Percentiles rank a stretch among this genome's conserved stretches.
Conservation (phyloP, 352 stramenopile genomes). For the Phytophthora citrophthora region DNA sequence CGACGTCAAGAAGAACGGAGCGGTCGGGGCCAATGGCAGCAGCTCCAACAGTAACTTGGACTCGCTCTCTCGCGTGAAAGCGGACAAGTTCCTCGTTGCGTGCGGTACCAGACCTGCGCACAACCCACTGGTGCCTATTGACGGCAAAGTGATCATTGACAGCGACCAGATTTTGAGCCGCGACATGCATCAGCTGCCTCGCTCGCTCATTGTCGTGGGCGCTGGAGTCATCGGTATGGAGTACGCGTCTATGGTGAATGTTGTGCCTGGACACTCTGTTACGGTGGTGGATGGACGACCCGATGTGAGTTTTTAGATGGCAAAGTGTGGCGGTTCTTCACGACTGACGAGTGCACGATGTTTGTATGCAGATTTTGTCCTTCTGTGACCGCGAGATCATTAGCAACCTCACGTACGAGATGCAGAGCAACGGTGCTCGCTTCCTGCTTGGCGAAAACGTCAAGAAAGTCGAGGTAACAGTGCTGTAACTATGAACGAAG, state of each 20-base stretch:
- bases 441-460: constrained; percentile 87
- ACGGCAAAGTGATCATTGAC: constrained; percentile 85
- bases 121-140: constrained; percentile 77
- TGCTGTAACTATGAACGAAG: neutral
- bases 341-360: neutral
- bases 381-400: constrained; percentile 90
- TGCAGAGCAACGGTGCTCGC: constrained; percentile 88
- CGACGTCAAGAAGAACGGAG: constrained; percentile 15
- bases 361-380: constrained; percentile 62
- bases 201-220: constrained; percentile 82
- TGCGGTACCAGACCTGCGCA: constrained; percentile 87
- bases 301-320: constrained; percentile 46
- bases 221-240: constrained; percentile 92
- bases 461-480: constrained; percentile 64
- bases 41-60: constrained; percentile 26
- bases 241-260: constrained; percentile 92
- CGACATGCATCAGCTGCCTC: constrained; percentile 69
- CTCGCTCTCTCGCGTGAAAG: constrained; percentile 54
- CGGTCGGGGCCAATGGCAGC: neutral
- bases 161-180: constrained; percentile 83
- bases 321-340: neutral
- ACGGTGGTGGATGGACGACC: constrained; percentile 85
- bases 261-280: constrained; percentile 86
- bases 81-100: constrained; percentile 85
- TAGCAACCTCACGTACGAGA: constrained; percentile 88